These are phyloP conservation scores for Cytospora schulzeri DNA, from an alignment of 2,329 filamentous ascomycete species.

Conservation along the genomic window DNA sequence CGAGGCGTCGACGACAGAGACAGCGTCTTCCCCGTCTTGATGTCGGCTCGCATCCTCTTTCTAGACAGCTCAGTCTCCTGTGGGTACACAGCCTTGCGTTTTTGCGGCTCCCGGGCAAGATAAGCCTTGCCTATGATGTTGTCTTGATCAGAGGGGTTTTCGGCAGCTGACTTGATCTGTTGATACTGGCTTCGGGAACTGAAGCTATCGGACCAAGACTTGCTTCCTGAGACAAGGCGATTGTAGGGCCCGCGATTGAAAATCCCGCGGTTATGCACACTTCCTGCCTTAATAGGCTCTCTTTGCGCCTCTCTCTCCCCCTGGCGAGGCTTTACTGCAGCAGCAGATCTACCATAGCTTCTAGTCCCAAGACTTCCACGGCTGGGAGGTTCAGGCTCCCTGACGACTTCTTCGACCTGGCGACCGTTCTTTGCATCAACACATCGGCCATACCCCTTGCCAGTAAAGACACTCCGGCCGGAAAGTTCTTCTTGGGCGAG, in stretches of 20 bases:
- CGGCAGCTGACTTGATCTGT: not conserved
- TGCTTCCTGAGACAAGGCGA: conserved; percentile 15
- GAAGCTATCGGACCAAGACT: not conserved
- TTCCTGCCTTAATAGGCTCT: not conserved
- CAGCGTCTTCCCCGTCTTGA: not conserved
- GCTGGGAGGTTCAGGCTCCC: not conserved
- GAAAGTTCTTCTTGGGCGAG: not conserved
- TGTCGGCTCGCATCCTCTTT: not conserved
- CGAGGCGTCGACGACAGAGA: not conserved
- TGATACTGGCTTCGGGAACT: not conserved
- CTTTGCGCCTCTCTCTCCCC: not conserved
- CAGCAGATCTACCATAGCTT: not conserved
- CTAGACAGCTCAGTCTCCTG: not conserved
- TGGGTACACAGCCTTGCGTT: conserved; percentile 2
- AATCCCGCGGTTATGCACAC: not conserved
- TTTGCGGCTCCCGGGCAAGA: not conserved
- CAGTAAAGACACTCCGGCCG: not conserved
- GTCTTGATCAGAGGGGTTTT: not conserved
- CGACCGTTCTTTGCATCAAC: not conserved
- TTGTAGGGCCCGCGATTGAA: conserved; percentile 23
- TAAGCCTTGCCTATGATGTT: not conserved
- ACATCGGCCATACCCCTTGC: not conserved
- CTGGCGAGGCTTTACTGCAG: not conserved
- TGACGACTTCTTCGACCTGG: not conserved
- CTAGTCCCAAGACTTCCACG: not conserved